phyloP scores from a whole-genome alignment of 768 basidiomycete species.

The Mycena filopes region DNA sequence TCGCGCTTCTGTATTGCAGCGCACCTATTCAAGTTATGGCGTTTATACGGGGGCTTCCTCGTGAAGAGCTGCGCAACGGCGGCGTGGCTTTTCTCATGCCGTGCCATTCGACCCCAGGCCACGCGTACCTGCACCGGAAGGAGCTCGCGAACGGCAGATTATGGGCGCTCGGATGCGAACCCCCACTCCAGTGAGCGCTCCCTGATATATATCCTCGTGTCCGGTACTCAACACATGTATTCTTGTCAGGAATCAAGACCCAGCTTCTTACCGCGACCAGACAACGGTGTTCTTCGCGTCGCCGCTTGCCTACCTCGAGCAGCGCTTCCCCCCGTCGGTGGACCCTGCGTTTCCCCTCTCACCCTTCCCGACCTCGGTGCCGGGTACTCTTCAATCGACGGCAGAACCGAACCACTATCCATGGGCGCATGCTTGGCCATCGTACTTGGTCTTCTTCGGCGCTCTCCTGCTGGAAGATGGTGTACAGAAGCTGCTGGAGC shows the following conservation, averaged over 20 bases:
- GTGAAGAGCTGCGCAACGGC: conserved; percentile 52
- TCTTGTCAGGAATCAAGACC: conserved; percentile 57
- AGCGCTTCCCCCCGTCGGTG: conserved; percentile 74
- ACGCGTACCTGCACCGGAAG: conserved; percentile 83
- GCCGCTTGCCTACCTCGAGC: conserved; percentile 72
- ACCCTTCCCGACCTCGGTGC: conserved; percentile 60
- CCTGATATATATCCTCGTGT: background rate
- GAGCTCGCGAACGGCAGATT: conserved; percentile 68
- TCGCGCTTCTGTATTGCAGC: conserved; percentile 78
- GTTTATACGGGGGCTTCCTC: conserved; percentile 68
- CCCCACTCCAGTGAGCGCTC: conserved; percentile 79
- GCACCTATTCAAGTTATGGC: conserved; percentile 83
- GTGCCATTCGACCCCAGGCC: conserved; percentile 96
- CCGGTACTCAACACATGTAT: conserved; percentile 20
- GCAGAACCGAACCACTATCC: conserved; percentile 46
- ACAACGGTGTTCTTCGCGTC: conserved; percentile 82
- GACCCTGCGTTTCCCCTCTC: conserved; percentile 74
- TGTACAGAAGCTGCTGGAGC: conserved; percentile 57
- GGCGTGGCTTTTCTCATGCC: conserved; percentile 90
- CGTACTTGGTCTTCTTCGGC: conserved; percentile 86
- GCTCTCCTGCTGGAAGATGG: conserved; percentile 68
- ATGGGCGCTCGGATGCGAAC: conserved; percentile 95
- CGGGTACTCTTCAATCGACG: conserved; percentile 45
- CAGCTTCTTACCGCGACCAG: conserved; percentile 77
- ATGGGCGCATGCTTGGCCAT: conserved; percentile 85